A percentile compares a stretch with the other conserved stretches of the same genome.
These are phyloP conservation scores for Albizia julibrissin DNA, from an alignment of 306 rosid species.

Conservation along the genomic window DNA sequence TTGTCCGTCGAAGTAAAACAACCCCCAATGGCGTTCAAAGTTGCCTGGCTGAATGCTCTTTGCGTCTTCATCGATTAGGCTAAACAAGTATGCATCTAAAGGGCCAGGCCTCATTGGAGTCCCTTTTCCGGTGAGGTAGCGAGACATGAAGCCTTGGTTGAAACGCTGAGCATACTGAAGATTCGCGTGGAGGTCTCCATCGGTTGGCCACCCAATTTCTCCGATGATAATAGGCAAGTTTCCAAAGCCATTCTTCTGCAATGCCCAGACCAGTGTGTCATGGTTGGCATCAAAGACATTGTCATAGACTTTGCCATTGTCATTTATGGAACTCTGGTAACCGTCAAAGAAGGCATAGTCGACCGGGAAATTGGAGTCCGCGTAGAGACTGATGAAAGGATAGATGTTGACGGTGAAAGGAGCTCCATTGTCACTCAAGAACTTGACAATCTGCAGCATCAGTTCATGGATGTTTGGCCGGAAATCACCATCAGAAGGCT, in stretches of 20 bases:
- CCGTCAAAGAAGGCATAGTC: constrained; percentile 91
- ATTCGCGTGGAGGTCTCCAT: constrained; percentile 71
- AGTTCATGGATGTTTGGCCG: constrained; percentile 65
- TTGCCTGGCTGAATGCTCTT: constrained; percentile 89
- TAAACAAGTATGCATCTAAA: constrained; percentile 77
- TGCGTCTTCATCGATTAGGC: constrained; percentile 79
- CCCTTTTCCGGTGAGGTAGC: constrained; percentile 57
- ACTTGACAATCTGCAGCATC: constrained; percentile 72
- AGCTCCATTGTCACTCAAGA: constrained; percentile 73
- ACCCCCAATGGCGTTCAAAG: constrained; percentile 93
- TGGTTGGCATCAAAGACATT: constrained; percentile 84
- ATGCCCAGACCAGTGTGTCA: constrained; percentile 81
- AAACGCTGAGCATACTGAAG: constrained; percentile 71
- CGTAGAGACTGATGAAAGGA: constrained; percentile 85
- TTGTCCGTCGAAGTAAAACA: constrained; percentile 74
- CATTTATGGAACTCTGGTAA: constrained; percentile 50
- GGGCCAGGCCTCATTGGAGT: constrained; percentile 88
- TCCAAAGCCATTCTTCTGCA: constrained; percentile 76
- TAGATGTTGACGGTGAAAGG: constrained; percentile 89
- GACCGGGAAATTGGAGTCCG: constrained; percentile 56
- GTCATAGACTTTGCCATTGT: constrained; percentile 68
- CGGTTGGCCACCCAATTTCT: constrained; percentile 96
- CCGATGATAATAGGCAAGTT: constrained; percentile 85
- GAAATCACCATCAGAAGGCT: constrained; percentile 82
- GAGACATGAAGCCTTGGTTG: constrained; percentile 81